These are phyloP conservation scores for Zychaea mexicana DNA, from an alignment of 371 early-diverging fungal genomes.

Conservation along the genomic window DNA sequence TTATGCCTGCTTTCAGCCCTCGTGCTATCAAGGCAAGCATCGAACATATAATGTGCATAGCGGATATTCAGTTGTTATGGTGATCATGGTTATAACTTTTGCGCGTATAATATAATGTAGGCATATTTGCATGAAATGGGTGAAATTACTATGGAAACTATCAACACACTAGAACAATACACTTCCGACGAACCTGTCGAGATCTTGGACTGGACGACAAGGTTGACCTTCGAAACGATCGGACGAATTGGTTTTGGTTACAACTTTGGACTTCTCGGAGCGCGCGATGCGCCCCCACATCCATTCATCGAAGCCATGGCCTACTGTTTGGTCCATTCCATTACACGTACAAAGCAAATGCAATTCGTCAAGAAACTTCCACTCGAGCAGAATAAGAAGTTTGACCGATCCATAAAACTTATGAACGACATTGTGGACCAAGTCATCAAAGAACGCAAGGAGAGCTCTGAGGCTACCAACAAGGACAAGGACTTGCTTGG, in stretches of 20 bases:
- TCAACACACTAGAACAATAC: slow-evolving; percentile 40
- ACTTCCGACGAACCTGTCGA: slow-evolving; percentile 39
- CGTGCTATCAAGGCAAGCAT: slow-evolving; percentile 39
- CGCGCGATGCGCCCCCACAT: slow-evolving; percentile 36
- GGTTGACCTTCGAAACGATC: slow-evolving; percentile 55
- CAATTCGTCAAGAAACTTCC: slow-evolving; percentile 51
- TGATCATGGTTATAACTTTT: background rate
- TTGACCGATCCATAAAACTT: slow-evolving; percentile 27
- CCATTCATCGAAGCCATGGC: slow-evolving; percentile 60
- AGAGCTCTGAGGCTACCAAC: slow-evolving; percentile 36
- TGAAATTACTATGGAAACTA: slow-evolving; percentile 30
- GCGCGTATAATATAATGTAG: slow-evolving; percentile 9
- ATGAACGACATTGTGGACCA: slow-evolving; percentile 46
- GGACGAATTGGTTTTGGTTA: slow-evolving; percentile 63
- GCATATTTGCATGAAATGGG: slow-evolving; percentile 52
- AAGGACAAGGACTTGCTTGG: slow-evolving; percentile 55
- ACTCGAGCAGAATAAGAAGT: slow-evolving; percentile 38
- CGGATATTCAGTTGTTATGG: background rate
- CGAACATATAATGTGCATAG: no score
- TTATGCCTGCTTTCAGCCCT: slow-evolving; percentile 55
- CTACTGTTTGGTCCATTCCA: slow-evolving; percentile 29
- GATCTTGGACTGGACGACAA: slow-evolving; percentile 58
- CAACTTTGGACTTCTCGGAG: slow-evolving; percentile 51
- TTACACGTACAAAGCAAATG: slow-evolving; percentile 29
- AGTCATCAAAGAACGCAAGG: slow-evolving; percentile 41